phyloP scores from a whole-genome alignment of 192 early-diverging fungal genomes.

The Geosiphon pyriformis region DNA sequence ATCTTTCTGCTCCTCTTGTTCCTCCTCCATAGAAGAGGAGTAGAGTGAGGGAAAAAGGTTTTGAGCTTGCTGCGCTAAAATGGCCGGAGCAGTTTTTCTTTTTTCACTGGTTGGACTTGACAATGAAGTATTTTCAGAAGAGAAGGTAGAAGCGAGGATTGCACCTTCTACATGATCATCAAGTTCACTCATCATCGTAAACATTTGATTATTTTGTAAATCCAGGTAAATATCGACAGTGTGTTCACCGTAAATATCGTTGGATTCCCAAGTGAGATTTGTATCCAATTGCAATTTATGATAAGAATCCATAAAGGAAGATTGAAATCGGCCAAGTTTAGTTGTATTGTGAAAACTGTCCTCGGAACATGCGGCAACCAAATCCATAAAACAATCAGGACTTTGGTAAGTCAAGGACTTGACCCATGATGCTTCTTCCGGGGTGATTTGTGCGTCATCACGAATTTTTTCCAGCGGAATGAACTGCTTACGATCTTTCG shows the following conservation, averaged over 20 bases:
- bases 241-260: slow-evolving; percentile 22
- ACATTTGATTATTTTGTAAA: slow-evolving; percentile 26
- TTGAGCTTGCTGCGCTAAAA: not conserved
- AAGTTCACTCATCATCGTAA: slow-evolving; percentile 23
- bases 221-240: slow-evolving; percentile 25
- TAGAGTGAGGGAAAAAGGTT: not conserved
- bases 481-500: slow-evolving; percentile 37
- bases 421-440: slow-evolving; percentile 42
- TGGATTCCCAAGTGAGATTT: slow-evolving; percentile 10
- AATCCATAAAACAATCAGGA: slow-evolving; percentile 27
- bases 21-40: not conserved
- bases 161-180: slow-evolving; percentile 14
- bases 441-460: slow-evolving; percentile 26
- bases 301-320: slow-evolving; percentile 21
- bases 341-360: not conserved
- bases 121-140: not conserved
- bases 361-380: slow-evolving; percentile 9
- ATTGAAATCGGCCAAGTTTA: slow-evolving; percentile 18
- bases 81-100: not conserved
- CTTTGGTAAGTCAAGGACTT: slow-evolving; percentile 27
- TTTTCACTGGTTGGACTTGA: not conserved
- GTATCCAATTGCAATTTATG: slow-evolving; percentile 22
- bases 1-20: not conserved
- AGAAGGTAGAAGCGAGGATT: not conserved
- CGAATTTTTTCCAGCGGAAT: slow-evolving; percentile 39